A percentile compares a stretch with the other conserved stretches of the same genome.
These are phyloP conservation scores for Diplodia intermedia DNA, from an alignment of 2,329 filamentous ascomycete genomes.

Conservation along the genomic window DNA sequence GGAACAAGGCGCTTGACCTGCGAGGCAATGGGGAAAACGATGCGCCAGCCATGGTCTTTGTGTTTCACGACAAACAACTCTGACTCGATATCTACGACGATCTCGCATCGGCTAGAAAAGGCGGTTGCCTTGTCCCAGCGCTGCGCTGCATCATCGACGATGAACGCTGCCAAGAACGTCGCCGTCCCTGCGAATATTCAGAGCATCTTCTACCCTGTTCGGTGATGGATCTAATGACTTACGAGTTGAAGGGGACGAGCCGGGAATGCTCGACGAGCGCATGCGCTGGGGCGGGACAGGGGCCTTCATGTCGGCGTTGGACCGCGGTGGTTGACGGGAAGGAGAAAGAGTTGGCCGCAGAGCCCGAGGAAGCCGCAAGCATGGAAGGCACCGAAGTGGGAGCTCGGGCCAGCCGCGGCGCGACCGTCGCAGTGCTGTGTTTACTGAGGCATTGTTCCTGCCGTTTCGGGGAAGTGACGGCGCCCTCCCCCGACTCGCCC, in stretches of 20 bases:
- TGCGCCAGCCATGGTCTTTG: background rate
- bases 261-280: background rate
- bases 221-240: background rate
- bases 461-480: background rate
- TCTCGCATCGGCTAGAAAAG: background rate
- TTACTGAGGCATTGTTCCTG: background rate
- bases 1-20: background rate
- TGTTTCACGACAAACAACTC: background rate
- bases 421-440: background rate
- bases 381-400: background rate
- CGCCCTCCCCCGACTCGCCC: too few species aligned
- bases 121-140: background rate
- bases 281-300: background rate
- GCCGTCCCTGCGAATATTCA: background rate
- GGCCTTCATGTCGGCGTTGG: background rate
- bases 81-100: background rate
- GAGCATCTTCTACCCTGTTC: background rate
- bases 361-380: background rate
- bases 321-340: background rate
- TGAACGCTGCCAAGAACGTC: background rate
- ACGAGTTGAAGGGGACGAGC: background rate
- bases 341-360: background rate
- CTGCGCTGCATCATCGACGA: background rate
- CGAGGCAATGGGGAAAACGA: constrained; percentile 1
- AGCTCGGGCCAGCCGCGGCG: background rate